Base-by-base conservation (phyloP, 345 rosid species). In the Murraya koenigii region DNA sequence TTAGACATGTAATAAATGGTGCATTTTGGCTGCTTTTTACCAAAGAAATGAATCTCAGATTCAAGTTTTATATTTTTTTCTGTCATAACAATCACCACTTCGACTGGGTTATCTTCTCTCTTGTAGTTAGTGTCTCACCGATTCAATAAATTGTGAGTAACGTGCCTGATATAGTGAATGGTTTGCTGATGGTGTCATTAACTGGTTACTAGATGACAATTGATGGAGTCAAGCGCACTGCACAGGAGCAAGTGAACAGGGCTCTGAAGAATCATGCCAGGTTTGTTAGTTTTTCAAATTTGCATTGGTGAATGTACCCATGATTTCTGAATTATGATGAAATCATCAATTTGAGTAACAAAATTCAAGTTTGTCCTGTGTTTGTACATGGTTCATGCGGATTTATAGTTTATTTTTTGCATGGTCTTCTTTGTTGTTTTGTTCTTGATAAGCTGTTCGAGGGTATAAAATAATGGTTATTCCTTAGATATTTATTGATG, bases 191-290 rank as follows among this genome's bases (percentile, higher is more conserved):
- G 22, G 6, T 61, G 32, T 65, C 41, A 39, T 71, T 47, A 41
- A 58, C 30, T 82, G 66, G 20, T 77, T 80, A 65, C 71, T 84
- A 96, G 99, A 94, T 90, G 94, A 96, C 99, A 56, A 92, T 94
- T 84, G 93, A 96, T 88, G 99, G 82, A 81, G 97, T 94, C 23
- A 94, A 86, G 88, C 98, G 99, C 67, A 90, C 91, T 84, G 99
- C 99, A 78, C 99, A 92, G 82, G 89, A 94, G 80, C 97, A 92
- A 83, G 93, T 96, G 85, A 88, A 87, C 83, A 91, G 84, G 83
- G 99, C 98, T 35, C 82, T 96, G 85, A 96, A 91, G 87, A 91
- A 96, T 89, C 98, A 91, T 69, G 77, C 94, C 67, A 91, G 99
- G 99, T 95, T 70, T 77, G 80, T 74, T 67, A 35, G 41, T 30